Evolutionary conservation across 1,284 basidiomycete species (phyloP), one percentile per base, ranked within the genome.

Genomic region (Fomitopsis betulina): DNA sequence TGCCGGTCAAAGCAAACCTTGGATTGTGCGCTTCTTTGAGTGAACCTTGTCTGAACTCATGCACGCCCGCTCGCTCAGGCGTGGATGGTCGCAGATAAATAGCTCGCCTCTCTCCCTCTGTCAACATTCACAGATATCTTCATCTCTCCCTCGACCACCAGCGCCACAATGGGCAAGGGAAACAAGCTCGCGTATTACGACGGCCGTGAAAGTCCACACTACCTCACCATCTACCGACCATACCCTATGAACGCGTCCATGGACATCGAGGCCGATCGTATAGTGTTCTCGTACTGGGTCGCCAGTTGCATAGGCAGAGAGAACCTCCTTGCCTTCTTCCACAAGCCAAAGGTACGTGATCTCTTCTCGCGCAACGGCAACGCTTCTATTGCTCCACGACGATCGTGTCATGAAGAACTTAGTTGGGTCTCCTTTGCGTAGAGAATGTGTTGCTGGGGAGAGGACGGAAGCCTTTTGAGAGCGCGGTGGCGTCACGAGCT

Each of bases 231-330:
- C 53, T 79, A 80, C 30, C 74, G 84, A 47, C 85, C 87, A 0
- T 90, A 84, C 62, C 87, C 86, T 0, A 76, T 78, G 8, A 68
- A 76, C 23, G 75, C 76, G 21, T 81, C 87, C 62, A 80, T 83
- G 77, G 78, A 81, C 52, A 61, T 81, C 0, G 66, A 70, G 30
- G 69, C 69, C 7, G 84, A 88, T 60, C 77, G 78, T 42, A 75
- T 76, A 42, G 69, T 72, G 7, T 83, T 85, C 61, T 78, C 79
- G 7, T 75, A 73, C 57, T 91, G 87, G 88, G 74, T 90, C n/a
- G 84, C 85, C 0, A 79, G 78, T 55, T 78, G 77, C 62, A 76
- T 84, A 57, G 77, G 77, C 15, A 69, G 71, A 39, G 68, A 81
- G 0, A 68, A 75, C 15, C 69, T 89, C 40, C 73, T 76, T 54